Evolutionary conservation across 83 land plant genomes (phyloP).

Genomic region (Isoetes engelmannii): DNA sequence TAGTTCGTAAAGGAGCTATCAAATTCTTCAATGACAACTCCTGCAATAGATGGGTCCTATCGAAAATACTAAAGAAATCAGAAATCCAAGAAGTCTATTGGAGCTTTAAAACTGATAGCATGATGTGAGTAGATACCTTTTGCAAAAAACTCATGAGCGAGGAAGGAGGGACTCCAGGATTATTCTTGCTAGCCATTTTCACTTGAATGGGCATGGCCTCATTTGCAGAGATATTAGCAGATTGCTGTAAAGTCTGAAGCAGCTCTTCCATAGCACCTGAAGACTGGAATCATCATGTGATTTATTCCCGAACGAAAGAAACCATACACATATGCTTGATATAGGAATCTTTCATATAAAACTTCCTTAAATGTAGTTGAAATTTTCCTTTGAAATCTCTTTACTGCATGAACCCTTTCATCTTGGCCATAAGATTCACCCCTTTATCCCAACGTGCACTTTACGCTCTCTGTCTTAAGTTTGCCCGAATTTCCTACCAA

Average conservation of each 20-base stretch:
- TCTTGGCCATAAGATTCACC: no score
- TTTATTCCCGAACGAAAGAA: no score
- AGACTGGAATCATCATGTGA: conserved; percentile 26
- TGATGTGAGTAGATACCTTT: conserved; percentile 39
- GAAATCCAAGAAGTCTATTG: not conserved
- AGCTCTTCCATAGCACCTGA: conserved; percentile 40
- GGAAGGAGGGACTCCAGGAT: conserved; percentile 97
- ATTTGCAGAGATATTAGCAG: conserved; percentile 46
- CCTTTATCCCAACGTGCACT: no score
- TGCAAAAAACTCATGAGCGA: conserved; percentile 81
- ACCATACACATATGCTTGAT: no score
- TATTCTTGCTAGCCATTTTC: conserved; percentile 46
- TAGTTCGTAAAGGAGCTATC: conserved; percentile 59
- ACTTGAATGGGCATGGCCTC: conserved; percentile 19
- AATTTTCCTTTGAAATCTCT: no score
- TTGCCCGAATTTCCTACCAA: no score
- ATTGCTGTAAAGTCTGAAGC: conserved; percentile 39
- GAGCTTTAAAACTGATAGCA: not conserved
- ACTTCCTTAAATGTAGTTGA: no score
- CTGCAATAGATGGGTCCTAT: conserved; percentile 22
- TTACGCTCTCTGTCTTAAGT: no score
- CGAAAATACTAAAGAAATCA: not conserved
- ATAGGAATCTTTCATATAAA: no score
- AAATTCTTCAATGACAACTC: conserved; percentile 89
- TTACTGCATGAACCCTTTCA: no score